Conservation (phyloP, 1,139 yeast species). For the Kazachstania sp. region DNA sequence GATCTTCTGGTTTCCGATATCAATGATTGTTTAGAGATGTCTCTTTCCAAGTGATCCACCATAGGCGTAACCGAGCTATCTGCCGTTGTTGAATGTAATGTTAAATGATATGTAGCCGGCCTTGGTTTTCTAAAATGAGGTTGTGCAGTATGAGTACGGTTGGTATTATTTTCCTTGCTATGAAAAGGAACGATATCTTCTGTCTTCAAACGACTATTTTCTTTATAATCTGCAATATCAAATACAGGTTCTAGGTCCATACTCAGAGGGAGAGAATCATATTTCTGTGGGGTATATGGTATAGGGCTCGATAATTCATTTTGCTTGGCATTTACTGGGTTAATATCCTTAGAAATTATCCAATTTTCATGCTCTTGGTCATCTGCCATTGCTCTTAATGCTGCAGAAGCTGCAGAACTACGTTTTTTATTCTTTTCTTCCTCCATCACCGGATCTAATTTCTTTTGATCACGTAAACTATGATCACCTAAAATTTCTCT, state of each 20-base stretch:
- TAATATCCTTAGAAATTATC: background rate
- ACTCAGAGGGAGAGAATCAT: background rate
- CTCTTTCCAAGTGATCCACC: background rate
- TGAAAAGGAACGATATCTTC: background rate
- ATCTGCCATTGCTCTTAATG: constrained; percentile 55
- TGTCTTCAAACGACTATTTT: background rate
- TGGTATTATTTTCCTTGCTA: background rate
- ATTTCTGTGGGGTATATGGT: background rate
- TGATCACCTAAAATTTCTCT: constrained; percentile 14
- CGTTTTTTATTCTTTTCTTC: constrained; percentile 21
- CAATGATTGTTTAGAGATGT: background rate
- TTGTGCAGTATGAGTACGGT: background rate
- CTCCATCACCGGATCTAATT: background rate
- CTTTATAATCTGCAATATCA: background rate
- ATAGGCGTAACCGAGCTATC: background rate
- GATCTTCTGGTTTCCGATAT: background rate
- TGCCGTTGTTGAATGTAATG: constrained; percentile 4
- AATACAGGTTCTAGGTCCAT: background rate
- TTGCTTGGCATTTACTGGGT: background rate
- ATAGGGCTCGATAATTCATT: too few relatives aligned
- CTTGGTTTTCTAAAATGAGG: constrained; percentile 3
- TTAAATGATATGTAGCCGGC: constrained; percentile 6
- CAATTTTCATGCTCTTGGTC: background rate
- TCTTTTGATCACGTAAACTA: background rate
- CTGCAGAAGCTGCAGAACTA: constrained; percentile 47